Evolutionary conservation across 352 stramenopile species (phyloP), one percentile per base, ranked within the genome.

Genomic region (Blastocystis sp.): DNA sequence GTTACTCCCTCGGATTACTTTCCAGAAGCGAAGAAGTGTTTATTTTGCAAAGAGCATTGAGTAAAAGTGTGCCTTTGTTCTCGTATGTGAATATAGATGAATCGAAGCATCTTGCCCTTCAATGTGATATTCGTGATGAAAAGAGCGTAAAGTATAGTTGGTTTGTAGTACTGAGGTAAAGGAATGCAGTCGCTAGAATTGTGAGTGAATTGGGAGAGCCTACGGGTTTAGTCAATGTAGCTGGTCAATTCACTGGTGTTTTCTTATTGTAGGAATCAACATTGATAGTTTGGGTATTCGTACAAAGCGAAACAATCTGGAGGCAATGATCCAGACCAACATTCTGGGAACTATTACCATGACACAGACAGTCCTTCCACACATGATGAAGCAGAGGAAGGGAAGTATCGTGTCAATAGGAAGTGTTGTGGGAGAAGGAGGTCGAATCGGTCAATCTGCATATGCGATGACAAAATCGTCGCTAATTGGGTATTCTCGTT

Each of bases 391-490:
- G 62, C 34, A 73, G 26, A 79, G 45, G 62, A 24, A 24, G 30
- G 78, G 78, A 18, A 79, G 63, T 59, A 94, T 96, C 90, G 91
- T 96, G n/a, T 94, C 92, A 59, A 94, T 96, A 53, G 94, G 94
- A 3, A 95, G 93, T 79, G 93, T 96, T 54, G 94, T 96, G 5
- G 94, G 94, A 0, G 92, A 92, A 2, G 87, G 90, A 0, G 94
- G 94, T 0, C 95, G 95, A 89, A 91, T 92, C 8, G 94, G 94
- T 0, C 94, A 96, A 87, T 92, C 93, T 0, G 94, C 91, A n/a
- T 96, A 96, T 91, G 94, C 92, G 75, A 93, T 93, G 20, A 95
- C 94, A 24, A 96, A 96, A 88, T 92, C 93, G 8, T 93, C 91
- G 8, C 92, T 96, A 0, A 79, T 93, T n/a, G 94, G 94, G 16